phyloP scores from a whole-genome alignment of 352 stramenopile species.

The Aphanomyces astaci region DNA sequence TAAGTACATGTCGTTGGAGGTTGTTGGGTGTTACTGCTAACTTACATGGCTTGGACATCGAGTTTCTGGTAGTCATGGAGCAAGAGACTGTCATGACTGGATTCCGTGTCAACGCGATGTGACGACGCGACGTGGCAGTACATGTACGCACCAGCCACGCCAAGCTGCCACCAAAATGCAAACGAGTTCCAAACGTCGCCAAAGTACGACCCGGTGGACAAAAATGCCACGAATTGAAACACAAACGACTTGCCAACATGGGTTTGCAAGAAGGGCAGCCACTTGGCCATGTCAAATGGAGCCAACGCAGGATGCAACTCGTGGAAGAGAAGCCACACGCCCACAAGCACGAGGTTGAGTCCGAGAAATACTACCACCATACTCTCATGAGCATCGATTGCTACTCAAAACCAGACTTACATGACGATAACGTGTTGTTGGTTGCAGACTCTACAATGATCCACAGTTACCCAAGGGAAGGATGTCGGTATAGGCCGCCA shows the following conservation, averaged over 20 bases:
- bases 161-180: slow-evolving; percentile 13
- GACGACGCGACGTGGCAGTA: not conserved
- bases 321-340: slow-evolving; percentile 11
- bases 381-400: not conserved
- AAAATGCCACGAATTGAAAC: slow-evolving; percentile 14
- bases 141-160: not conserved
- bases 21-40: not conserved
- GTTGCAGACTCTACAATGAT: not conserved
- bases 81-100: slow-evolving; percentile 15
- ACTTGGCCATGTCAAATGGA: not conserved
- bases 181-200: slow-evolving; percentile 16
- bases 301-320: not conserved
- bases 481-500: not conserved
- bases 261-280: slow-evolving; percentile 2
- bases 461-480: not conserved
- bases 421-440: not conserved
- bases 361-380: slow-evolving; percentile 2
- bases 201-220: slow-evolving; percentile 6
- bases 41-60: slow-evolving; percentile 17
- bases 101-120: not conserved
- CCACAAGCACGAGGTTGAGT: slow-evolving; percentile 4
- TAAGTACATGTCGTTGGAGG: no score
- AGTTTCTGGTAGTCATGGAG: slow-evolving; percentile 21
- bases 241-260: slow-evolving; percentile 6
- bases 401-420: not conserved